Evolutionary conservation across 2,329 filamentous ascomycete genomes (phyloP).

Genomic region (Colletotrichum cuscutae): DNA sequence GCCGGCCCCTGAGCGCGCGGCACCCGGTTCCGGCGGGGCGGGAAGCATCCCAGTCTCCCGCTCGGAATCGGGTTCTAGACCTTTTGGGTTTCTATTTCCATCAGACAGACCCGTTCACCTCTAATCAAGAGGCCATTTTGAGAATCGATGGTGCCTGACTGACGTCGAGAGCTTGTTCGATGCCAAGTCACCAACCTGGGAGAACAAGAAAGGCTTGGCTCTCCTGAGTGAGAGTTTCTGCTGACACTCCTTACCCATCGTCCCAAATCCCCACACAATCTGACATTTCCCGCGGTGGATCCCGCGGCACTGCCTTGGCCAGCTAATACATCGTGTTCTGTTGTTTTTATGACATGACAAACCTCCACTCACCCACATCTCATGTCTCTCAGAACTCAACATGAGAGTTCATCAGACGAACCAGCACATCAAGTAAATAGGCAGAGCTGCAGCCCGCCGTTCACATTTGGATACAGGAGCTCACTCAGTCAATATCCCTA

Average conservation of each 20-base stretch:
- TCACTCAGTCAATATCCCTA: background rate
- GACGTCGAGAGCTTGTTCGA: no score
- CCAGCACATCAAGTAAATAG: background rate
- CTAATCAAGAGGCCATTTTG: no score
- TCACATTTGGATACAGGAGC: background rate
- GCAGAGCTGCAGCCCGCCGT: no score
- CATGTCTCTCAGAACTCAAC: background rate
- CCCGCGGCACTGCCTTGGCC: background rate
- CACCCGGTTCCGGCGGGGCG: conserved; percentile 11
- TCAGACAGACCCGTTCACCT: background rate
- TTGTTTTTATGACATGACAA: background rate
- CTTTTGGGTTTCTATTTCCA: background rate
- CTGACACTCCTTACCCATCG: background rate
- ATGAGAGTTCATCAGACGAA: background rate
- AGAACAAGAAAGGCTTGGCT: background rate
- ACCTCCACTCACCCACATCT: background rate
- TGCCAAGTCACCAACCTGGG: background rate
- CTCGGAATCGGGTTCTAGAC: conserved; percentile 8
- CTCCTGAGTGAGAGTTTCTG: background rate
- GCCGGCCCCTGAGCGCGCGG: background rate
- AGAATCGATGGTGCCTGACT: no score
- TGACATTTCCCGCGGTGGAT: background rate
- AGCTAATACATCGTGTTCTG: background rate
- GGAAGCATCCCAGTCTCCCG: background rate
- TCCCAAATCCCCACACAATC: conserved; percentile 1